A percentile compares a stretch with the other conserved stretches of the same genome.
These are phyloP conservation scores for Colletotrichum salicis DNA, from an alignment of 2,329 filamentous ascomycete species.

Conservation along the genomic window DNA sequence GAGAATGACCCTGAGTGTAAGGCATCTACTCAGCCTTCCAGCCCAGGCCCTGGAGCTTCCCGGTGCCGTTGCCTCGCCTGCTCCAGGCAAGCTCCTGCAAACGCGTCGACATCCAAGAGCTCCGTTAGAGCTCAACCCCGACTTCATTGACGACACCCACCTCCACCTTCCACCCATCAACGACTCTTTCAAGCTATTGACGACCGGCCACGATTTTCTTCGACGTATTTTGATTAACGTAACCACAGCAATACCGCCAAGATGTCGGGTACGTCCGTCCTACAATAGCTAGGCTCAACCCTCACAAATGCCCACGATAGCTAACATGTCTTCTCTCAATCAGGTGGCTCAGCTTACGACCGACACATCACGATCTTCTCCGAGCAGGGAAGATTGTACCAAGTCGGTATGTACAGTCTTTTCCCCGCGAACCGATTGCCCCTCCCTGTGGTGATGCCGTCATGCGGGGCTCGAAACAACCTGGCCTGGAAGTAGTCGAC, in stretches of 20 bases:
- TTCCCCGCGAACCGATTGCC: constrained; percentile 19
- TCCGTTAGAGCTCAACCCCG: constrained; percentile 36
- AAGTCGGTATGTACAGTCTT: constrained; percentile 84
- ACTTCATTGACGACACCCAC: constrained; percentile 30
- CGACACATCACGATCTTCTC: constrained; percentile 99
- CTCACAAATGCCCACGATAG: constrained; percentile 31
- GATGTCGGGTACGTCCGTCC: constrained; percentile 62
- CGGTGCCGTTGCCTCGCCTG: constrained; percentile 37
- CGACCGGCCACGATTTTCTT: constrained; percentile 39
- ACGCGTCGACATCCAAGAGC: constrained; percentile 49
- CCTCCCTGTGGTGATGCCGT: constrained; percentile 33
- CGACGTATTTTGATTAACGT: constrained; percentile 3
- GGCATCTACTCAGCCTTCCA: constrained; percentile 48
- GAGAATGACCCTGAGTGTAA: constrained; percentile 41
- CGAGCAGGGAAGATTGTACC: constrained; percentile 96
- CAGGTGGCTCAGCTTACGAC: constrained; percentile 91
- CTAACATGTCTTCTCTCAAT: constrained; percentile 43
- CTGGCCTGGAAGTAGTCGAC: neutral
- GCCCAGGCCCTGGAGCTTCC: constrained; percentile 40
- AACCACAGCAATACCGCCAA: constrained; percentile 44
- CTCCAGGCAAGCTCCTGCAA: constrained; percentile 61
- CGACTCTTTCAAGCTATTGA: constrained; percentile 21
- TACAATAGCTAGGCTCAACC: constrained; percentile 28
- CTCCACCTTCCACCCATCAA: constrained; percentile 40
- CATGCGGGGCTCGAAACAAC: constrained; percentile 24